A percentile compares a stretch with the other conserved stretches of the same genome.
Evolutionary conservation across 2,329 filamentous ascomycete species (phyloP).

Genomic region (Penicillium sp.): DNA sequence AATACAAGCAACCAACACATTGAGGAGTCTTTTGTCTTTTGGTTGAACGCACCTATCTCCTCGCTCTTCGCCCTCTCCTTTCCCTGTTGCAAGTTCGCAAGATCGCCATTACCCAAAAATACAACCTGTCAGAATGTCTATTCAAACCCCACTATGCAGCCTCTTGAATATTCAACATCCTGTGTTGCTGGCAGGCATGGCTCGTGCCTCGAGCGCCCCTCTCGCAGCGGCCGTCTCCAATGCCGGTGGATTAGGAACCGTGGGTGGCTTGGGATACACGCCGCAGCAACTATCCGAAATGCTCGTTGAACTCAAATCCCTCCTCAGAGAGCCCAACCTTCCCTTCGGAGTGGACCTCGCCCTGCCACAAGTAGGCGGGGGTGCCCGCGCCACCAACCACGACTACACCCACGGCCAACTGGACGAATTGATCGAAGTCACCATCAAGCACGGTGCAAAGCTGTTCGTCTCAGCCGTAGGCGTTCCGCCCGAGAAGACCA

Average conservation of each 20-base stretch:
- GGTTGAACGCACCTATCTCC: too few species aligned
- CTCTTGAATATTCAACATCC: slow-evolving; percentile 82
- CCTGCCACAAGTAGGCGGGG: slow-evolving; percentile 78
- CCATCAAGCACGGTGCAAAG: slow-evolving; percentile 73
- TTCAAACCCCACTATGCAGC: slow-evolving; percentile 69
- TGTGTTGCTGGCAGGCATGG: slow-evolving; percentile 91
- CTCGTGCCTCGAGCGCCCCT: slow-evolving; percentile 68
- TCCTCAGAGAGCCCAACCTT: slow-evolving; percentile 59
- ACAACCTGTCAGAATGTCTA: slow-evolving; percentile 37
- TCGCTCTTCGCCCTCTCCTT: too few species aligned
- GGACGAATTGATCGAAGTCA: slow-evolving; percentile 80
- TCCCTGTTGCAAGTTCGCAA: too few species aligned
- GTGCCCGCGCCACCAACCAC: slow-evolving; percentile 83
- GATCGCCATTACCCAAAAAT: too few species aligned
- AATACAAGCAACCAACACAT: background rate
- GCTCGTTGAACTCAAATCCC: slow-evolving; percentile 76
- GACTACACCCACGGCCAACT: slow-evolving; percentile 90
- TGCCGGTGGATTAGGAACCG: slow-evolving; percentile 68
- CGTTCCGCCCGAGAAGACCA: slow-evolving; percentile 67
- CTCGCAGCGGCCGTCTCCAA: slow-evolving; percentile 85
- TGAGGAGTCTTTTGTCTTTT: too few species aligned
- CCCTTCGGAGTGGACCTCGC: slow-evolving; percentile 91
- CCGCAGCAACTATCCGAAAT: slow-evolving; percentile 70
- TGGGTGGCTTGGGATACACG: slow-evolving; percentile 61
- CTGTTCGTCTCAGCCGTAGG: slow-evolving; percentile 87